These are phyloP conservation scores for Penicillium sp. DNA, from an alignment of 2,329 filamentous ascomycete species.

Conservation along the genomic window DNA sequence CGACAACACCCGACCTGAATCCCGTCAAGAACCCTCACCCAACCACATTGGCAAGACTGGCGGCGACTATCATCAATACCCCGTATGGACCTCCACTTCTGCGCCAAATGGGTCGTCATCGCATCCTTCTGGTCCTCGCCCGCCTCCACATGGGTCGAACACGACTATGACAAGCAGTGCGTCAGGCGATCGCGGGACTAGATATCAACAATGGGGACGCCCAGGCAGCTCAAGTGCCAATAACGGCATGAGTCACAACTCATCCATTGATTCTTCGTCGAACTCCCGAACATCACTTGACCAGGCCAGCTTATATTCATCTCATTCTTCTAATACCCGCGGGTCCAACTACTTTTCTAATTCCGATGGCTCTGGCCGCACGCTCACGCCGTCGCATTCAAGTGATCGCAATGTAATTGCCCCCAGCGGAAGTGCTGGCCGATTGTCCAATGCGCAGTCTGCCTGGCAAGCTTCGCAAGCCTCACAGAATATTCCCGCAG, in stretches of 20 bases:
- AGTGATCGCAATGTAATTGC: conserved; percentile 34
- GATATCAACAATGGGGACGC: conserved; percentile 75
- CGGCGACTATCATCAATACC: conserved; percentile 86
- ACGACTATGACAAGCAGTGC: conserved; percentile 70
- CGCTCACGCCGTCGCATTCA: conserved; percentile 40
- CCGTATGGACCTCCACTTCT: conserved; percentile 63
- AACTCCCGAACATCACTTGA: conserved; percentile 62
- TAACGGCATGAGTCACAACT: conserved; percentile 56
- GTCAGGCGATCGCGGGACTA: conserved; percentile 67
- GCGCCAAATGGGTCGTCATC: conserved; percentile 51
- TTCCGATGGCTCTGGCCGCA: conserved; percentile 52
- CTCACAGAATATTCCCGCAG: conserved; percentile 25
- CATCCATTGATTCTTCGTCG: conserved; percentile 57
- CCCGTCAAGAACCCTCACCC: conserved; percentile 71
- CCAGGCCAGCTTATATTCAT: conserved; percentile 65
- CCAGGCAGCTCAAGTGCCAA: conserved; percentile 58
- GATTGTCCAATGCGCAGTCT: conserved; percentile 32
- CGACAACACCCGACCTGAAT: conserved; percentile 68
- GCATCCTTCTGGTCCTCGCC: conserved; percentile 62
- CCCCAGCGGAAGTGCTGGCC: conserved; percentile 26
- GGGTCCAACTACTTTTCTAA: conserved; percentile 56
- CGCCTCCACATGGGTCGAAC: conserved; percentile 55
- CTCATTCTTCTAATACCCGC: conserved; percentile 59
- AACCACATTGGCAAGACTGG: conserved; percentile 79
- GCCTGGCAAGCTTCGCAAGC: conserved; percentile 28